A percentile compares a stretch with the other conserved stretches of the same genome.
Conservation (phyloP, 257 asterid genomes). For the Capsicum rhomboideum region DNA sequence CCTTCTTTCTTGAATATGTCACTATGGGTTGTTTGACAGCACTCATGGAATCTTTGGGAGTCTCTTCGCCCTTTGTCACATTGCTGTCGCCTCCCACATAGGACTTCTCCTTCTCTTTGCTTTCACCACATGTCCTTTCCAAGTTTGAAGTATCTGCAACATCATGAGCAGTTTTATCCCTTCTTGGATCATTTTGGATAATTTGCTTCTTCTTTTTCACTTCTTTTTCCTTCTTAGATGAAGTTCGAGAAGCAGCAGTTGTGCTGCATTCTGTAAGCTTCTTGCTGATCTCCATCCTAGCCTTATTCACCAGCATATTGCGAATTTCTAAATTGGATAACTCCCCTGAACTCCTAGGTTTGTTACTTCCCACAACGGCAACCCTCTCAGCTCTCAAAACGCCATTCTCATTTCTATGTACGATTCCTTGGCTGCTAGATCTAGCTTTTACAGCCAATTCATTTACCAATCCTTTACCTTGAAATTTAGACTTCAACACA, state of each 20-base stretch:
- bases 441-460: slow-evolving; percentile 9
- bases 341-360: slow-evolving; percentile 17
- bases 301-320: slow-evolving; percentile 30
- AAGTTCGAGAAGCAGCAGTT: slow-evolving; percentile 9
- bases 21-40: too few relatives aligned
- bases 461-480: not conserved
- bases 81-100: too few relatives aligned
- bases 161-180: not conserved
- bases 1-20: too few relatives aligned
- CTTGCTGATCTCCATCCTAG: slow-evolving; percentile 28
- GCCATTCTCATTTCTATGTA: slow-evolving; percentile 12
- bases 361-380: not conserved
- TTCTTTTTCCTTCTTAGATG: slow-evolving; percentile 10
- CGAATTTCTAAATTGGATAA: slow-evolving; percentile 17
- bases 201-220: slow-evolving; percentile 3
- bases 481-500: slow-evolving; percentile 2
- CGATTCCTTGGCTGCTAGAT: slow-evolving; percentile 3
- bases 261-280: slow-evolving; percentile 25
- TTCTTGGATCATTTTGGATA: too few relatives aligned
- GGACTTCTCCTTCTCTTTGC: not conserved
- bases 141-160: slow-evolving; percentile 1
- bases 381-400: slow-evolving; percentile 5
- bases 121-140: not conserved
- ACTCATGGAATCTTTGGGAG: too few relatives aligned
- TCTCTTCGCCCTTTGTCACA: too few relatives aligned